Base-by-base conservation (phyloP, 495 filamentous ascomycete species). In the Hypoxylon rickii region DNA sequence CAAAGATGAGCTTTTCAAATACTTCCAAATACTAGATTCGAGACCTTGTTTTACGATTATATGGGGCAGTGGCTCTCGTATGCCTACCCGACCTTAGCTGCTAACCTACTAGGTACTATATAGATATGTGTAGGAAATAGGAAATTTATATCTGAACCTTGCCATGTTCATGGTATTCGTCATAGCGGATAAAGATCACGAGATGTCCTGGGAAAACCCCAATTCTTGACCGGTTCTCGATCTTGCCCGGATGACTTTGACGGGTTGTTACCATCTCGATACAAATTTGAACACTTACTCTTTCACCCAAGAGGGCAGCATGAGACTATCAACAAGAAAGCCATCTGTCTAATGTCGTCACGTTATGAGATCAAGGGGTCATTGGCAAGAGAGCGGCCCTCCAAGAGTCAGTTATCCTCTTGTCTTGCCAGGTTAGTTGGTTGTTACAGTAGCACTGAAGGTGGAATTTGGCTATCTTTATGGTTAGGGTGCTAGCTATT, bases 151-250 rank as follows among this genome's bases (percentile, higher is more conserved):
- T 34, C 44, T 47, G 21, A 39, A 51, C 51, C 58, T 55, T 56
- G 52, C 49, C 52, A 37, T 53, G 39, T 48, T 19, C 20, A 48
- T 19, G 11, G 33, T 29, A 47, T 38, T 58, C 58, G 53, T 36
- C 59, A 63, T 63, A 58, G 59, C 18, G 33, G 49, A 51, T 48
- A 57, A 44, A 44, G 42, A 63, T 63, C 53, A 58, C 53, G 59
- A 58, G 59, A 58, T 63, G 31, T 36, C 8, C n/a, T n/a, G n/a
- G n/a, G n/a, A n/a, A n/a, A n/a, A 36, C 31, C 44, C 36, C 20
- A 20, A 44, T 29, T 45, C 19, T 56, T 26, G 22, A 55, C 32
- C 12, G 32, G 3, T 20, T 44, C 16, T 20, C 15, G 44, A 40
- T 31, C 22, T 51, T 40, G 16, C 21, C 20, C n/a, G n/a, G n/a